A percentile compares a stretch with the other conserved stretches of the same genome.
These are phyloP conservation scores for Pseudogymnoascus sp. DNA, from an alignment of 2,329 filamentous ascomycete genomes.

Conservation along the genomic window DNA sequence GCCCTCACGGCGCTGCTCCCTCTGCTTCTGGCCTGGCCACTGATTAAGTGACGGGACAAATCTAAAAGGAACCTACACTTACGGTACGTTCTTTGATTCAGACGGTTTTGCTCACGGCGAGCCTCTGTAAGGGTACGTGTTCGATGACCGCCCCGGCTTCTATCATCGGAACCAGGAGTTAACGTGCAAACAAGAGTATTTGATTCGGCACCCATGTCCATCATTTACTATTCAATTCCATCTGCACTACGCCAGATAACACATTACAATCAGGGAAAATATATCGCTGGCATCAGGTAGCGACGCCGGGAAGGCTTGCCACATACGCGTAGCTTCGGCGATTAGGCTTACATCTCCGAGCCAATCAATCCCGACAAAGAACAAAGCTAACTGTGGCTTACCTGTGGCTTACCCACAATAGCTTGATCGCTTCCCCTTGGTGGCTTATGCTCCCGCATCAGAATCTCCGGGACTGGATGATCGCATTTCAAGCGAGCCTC, in stretches of 20 bases:
- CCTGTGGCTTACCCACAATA: not conserved
- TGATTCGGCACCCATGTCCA: not conserved
- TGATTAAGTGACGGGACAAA: not conserved
- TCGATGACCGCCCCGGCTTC: not conserved
- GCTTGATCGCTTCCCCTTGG: not conserved
- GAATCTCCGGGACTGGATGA: not conserved
- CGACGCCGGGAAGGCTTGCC: not conserved
- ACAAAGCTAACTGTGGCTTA: not conserved
- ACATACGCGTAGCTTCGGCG: not conserved
- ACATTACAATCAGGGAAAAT: not conserved
- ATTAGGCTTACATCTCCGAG: not conserved
- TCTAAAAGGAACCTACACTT: constrained; percentile 15
- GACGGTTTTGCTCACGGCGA: constrained; percentile 32
- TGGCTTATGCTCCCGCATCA: not conserved
- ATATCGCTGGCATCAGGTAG: not conserved
- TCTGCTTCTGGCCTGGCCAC: constrained; percentile 17
- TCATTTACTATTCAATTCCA: not conserved
- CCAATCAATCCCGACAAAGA: not conserved
- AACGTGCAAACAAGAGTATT: not conserved
- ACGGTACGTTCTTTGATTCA: constrained; percentile 32
- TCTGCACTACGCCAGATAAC: not conserved
- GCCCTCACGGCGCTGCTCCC: constrained; percentile 3
- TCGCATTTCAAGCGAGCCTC: not conserved
- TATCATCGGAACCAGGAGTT: not conserved
- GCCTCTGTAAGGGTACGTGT: constrained; percentile 32